Conservation (phyloP, 805 yeast species). For the Diddensiella transvaalensis region DNA sequence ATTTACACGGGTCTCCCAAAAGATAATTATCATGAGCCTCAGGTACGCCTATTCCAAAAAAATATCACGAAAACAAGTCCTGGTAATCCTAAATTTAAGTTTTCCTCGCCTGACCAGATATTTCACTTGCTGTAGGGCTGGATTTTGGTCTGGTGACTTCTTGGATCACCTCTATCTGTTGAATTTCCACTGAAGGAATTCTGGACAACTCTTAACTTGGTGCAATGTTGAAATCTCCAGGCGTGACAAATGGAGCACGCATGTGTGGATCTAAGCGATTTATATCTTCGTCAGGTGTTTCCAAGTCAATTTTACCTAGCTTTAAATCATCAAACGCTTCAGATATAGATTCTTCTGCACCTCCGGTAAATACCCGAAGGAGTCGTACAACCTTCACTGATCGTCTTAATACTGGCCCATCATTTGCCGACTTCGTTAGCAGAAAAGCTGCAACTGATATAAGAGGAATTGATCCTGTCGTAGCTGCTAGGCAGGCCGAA, state of each 20-base stretch:
- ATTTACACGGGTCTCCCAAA: not conserved
- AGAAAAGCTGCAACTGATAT: constrained; percentile 67
- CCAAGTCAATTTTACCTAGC: not conserved
- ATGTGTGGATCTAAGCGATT: not conserved
- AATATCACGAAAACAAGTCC: no score
- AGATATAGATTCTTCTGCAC: constrained; percentile 1
- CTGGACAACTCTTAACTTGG: no score
- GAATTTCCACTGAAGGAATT: no score
- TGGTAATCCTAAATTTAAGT: no score
- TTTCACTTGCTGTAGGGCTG: no score
- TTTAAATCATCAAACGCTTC: not conserved
- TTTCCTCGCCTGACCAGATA: no score
- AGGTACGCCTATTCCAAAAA: no score
- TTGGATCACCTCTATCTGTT: no score
- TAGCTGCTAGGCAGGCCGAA: constrained; percentile 34
- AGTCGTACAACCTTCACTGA: constrained; percentile 63
- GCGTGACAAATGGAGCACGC: not conserved
- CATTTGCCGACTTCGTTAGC: constrained; percentile 83
- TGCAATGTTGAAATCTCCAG: not conserved
- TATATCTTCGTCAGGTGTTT: not conserved
- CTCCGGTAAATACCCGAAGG: constrained; percentile 26
- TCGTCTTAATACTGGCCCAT: constrained; percentile 76
- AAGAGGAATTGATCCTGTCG: constrained; percentile 64
- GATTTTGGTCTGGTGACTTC: no score
- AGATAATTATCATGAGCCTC: no score